phyloP scores from a whole-genome alignment of 768 basidiomycete species.

The Trametes cubensis region DNA sequence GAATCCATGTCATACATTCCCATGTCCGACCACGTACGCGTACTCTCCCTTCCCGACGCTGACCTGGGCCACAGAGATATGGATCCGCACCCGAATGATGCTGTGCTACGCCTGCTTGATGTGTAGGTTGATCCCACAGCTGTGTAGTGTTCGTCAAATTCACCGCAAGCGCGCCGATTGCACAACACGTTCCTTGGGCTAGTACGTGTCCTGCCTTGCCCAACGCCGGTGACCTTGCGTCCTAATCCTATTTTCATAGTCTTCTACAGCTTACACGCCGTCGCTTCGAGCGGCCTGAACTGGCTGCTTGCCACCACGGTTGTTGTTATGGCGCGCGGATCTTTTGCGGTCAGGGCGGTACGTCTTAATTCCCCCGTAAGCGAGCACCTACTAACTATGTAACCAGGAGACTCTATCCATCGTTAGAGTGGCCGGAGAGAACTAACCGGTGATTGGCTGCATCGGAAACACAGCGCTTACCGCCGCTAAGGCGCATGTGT shows the following conservation, averaged over 20 bases:
- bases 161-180: too few species aligned
- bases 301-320: background rate
- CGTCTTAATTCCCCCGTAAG: background rate
- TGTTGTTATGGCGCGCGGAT: background rate
- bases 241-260: background rate
- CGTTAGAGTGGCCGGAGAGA: too few species aligned
- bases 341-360: background rate
- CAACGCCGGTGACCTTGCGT: background rate
- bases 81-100: too few species aligned
- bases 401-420: too few species aligned
- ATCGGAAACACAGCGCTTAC: too few species aligned
- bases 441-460: too few species aligned
- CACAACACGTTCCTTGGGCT: background rate
- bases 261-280: conserved; percentile 7
- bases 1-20: background rate
- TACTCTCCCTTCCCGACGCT: background rate
- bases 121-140: background rate
- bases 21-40: background rate
- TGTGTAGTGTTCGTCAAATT: too few species aligned
- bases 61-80: background rate
- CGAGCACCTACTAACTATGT: too few species aligned
- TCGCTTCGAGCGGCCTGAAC: conserved; percentile 1
- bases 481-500: too few species aligned
- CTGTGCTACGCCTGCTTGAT: background rate
- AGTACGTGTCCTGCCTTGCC: background rate